Base-by-base conservation (phyloP, 2,329 filamentous ascomycete species). In the Xylariaceae sp. region DNA sequence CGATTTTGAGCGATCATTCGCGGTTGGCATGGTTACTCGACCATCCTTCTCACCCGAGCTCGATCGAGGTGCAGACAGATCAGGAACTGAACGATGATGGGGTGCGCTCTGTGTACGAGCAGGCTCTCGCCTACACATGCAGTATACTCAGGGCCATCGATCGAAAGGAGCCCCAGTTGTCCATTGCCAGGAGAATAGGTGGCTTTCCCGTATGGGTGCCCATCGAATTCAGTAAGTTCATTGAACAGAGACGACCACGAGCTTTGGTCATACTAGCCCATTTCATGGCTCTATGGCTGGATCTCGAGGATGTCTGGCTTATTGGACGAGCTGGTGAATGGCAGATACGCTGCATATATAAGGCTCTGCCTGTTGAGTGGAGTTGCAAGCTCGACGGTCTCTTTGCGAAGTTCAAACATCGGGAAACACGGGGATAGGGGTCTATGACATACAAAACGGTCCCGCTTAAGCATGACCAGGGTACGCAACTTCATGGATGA, bases 271-370 rank as follows among this genome's bases (percentile, higher is more conserved):
- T 73, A 6, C 57, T 75, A n/a, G 74, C 74, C 2, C 72, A 74
- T 54, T 75, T 75, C 63, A 75, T 76, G 71, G 59, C 72, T 13
- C 59, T 74, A 8, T 75, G 73, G 73, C 57, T 76, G 2, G 65
- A 69, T 3, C 71, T 71, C 37, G 70, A 73, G 13, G 62, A 73
- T 57, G 56, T 73, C 47, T 75, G 73, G 73, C 66, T 75, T 61
- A 67, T 75, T 37, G 73, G 73, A 15, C 65, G 64, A 51, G 71
- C 73, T 4, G 74, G 74, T 18, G 70, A 71, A 57, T 65, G 70
- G 60, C 73, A 75, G 64, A 70, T 75, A 56, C 66, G 70, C 48
- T 73, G 70, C 37, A 75, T 76, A 17, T 67, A 72, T 56, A 72
- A 70, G 56, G 68, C 64, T 15, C 65, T 75, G 57, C 72, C 72